Evolutionary conservation across 2,329 filamentous ascomycete genomes (phyloP), one percentile per base, ranked within the genome.

Genomic region (Pseudocercospora fijiensis): DNA sequence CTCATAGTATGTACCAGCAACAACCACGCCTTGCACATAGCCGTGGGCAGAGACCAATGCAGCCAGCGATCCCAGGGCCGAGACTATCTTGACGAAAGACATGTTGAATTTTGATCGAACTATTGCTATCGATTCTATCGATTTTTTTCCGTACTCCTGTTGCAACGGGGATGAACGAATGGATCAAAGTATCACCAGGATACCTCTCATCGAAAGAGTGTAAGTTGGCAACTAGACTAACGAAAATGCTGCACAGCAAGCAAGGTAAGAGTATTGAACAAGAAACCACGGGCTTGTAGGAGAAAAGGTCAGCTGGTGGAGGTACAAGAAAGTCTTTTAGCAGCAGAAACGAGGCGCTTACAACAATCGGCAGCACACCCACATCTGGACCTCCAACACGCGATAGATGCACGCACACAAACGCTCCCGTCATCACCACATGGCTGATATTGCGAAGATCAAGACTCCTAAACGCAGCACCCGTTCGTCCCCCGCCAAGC

Each of bases 11-110:
- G 73, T 73, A 57, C 82, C 82, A 65, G 82, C 80, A 57, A 82
- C 78, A 57, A 80, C 77, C 60, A 83, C 75, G 65, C 79, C 77
- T 8, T 69, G 71, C 58, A 82, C 78, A 57, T 74, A 76, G 37
- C 82, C 82, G 72, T 84, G 82, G 61, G 80, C 81, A 62, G 77
- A 73, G 61, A 77, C 79, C 13, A 76, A 75, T 63, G 78, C 70
- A 58, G 75, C 78, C 45, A 75, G 67, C 9, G 71, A 66, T 62
- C 70, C 72, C 43, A 76, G 27, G 41, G 72, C 62, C 60, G 71
- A 71, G 24, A 68, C 68, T 58, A 67, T 69, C 61, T 65, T 65
- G 57, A 74, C 52, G 65, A 69, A 60, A 60, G 70, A 71, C 73
- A 74, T 74, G n/a, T 60, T 67, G 57, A 27, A 13, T 27, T 10